These are phyloP conservation scores for Periglandula ipomoeae DNA, from an alignment of 2,329 filamentous ascomycete genomes.

Conservation along the genomic window DNA sequence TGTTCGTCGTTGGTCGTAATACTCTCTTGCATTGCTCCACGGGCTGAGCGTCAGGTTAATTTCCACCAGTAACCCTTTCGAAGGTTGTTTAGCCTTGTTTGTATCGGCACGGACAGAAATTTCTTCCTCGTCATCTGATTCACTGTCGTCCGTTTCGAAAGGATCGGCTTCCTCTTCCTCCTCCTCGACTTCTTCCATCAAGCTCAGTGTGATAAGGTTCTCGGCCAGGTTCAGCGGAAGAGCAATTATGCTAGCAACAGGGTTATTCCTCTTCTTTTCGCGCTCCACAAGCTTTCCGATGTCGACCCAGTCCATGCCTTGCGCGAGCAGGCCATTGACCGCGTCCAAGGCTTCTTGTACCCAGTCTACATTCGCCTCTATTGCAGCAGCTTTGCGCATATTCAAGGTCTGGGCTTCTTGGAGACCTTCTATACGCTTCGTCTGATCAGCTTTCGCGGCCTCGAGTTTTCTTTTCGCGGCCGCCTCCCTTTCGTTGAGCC, in stretches of 20 bases:
- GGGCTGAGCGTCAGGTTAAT: constrained; percentile 75
- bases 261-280: constrained; percentile 71
- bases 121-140: constrained; percentile 25
- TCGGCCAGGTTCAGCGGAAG: constrained; percentile 84
- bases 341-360: constrained; percentile 91
- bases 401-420: constrained; percentile 76
- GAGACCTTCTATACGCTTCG: constrained; percentile 73
- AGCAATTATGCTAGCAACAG: constrained; percentile 79
- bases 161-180: constrained; percentile 50
- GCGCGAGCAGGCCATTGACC: constrained; percentile 80
- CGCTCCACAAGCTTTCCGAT: constrained; percentile 81
- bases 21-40: constrained; percentile 84
- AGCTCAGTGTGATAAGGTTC: constrained; percentile 71
- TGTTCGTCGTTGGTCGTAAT: constrained; percentile 80
- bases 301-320: constrained; percentile 97
- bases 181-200: constrained; percentile 61
- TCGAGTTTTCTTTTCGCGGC: constrained; percentile 77
- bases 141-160: constrained; percentile 61
- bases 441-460: constrained; percentile 73
- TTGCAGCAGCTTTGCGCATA: constrained; percentile 77
- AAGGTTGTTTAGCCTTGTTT: constrained; percentile 31
- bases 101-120: constrained; percentile 14
- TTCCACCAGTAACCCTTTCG: constrained; percentile 62
- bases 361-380: constrained; percentile 81
- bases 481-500: constrained; percentile 71